These are phyloP conservation scores for Jacaranda copaia DNA, from an alignment of 257 asterid genomes.

Conservation along the genomic window DNA sequence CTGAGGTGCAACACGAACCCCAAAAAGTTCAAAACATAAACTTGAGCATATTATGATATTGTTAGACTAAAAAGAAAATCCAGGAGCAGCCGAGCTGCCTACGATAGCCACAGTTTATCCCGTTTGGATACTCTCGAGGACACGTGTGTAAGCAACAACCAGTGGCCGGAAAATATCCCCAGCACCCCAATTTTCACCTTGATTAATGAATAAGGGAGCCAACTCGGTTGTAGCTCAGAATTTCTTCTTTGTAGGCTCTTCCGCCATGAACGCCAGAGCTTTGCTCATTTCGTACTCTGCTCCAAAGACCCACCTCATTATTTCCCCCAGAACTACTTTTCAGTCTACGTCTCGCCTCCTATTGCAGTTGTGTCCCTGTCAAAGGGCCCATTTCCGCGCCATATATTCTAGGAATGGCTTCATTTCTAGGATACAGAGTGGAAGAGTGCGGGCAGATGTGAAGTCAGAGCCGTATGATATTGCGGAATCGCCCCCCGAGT, in stretches of 20 bases:
- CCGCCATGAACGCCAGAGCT: slow-evolving; percentile 73
- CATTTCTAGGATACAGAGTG: slow-evolving; percentile 41
- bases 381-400: slow-evolving; percentile 1
- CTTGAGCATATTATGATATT: not conserved
- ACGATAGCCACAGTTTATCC: slow-evolving; percentile 16
- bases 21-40: not conserved
- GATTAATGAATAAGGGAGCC: slow-evolving; percentile 15
- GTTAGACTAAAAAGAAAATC: slow-evolving; percentile 16
- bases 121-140: slow-evolving; percentile 22
- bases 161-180: not conserved
- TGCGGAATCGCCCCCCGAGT: slow-evolving; percentile 54
- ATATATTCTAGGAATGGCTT: slow-evolving; percentile 29
- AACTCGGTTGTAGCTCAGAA: not conserved
- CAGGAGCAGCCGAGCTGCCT: not conserved
- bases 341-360: slow-evolving; percentile 22
- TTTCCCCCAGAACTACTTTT: slow-evolving; percentile 31
- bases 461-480: slow-evolving; percentile 65
- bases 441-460: slow-evolving; percentile 64
- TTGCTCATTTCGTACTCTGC: slow-evolving; percentile 65
- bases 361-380: slow-evolving; percentile 38
- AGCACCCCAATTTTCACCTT: slow-evolving; percentile 10
- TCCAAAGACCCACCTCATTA: slow-evolving; percentile 45
- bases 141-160: slow-evolving; percentile 39
- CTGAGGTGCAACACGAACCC: not conserved
- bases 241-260: slow-evolving; percentile 32